Base-by-base conservation (phyloP, 2,329 filamentous ascomycete genomes). In the Cladosporium sp. region DNA sequence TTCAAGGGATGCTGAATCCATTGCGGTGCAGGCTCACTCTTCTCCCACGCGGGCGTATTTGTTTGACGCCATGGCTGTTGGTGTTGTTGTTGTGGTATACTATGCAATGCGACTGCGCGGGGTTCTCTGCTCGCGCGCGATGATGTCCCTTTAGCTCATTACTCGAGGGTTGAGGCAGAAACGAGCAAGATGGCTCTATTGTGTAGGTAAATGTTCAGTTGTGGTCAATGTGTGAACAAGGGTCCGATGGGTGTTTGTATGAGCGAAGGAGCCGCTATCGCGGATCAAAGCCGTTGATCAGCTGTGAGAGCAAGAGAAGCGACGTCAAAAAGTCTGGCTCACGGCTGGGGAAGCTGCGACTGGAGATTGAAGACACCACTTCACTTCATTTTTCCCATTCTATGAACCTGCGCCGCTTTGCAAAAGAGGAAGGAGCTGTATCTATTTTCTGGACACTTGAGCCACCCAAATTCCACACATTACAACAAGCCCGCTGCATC, bases 1-100 rank as follows among this genome's bases (percentile, higher is more conserved):
- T 27, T n/a, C n/a, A n/a, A n/a, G 22, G 22, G 22, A 27, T 27
- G 22, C 5, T 27, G n/a, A n/a, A 36, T 36, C 15, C 32, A 17
- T 15, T 36, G 55, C 52, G 44, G 52, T 56, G 32, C 32, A 17
- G 34, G 70, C 83, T 76, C 75, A 88, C 85, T 89, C 85, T 80
- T 89, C 85, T 64, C 85, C 85, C 68, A 87, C 73, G 58, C 85
- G 80, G 56, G 83, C 80, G 58, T 83, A 81, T 71, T 86, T 87
- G 51, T 76, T 81, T 18, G 83, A 79, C 54, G 82, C 71, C 73
- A 76, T 76, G 48, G 17, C 55, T 41, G 24, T 11, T 45, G 37
- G 13, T 48, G 13, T 41, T 27, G 22, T 9, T 27, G 22, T 27
- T 27, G 4, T n/a, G n/a, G n/a, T n/a, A n/a, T n/a, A n/a, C n/a